Evolutionary conservation across 805 yeast species (phyloP).

Genomic region (Saccharomycopsis vini): DNA sequence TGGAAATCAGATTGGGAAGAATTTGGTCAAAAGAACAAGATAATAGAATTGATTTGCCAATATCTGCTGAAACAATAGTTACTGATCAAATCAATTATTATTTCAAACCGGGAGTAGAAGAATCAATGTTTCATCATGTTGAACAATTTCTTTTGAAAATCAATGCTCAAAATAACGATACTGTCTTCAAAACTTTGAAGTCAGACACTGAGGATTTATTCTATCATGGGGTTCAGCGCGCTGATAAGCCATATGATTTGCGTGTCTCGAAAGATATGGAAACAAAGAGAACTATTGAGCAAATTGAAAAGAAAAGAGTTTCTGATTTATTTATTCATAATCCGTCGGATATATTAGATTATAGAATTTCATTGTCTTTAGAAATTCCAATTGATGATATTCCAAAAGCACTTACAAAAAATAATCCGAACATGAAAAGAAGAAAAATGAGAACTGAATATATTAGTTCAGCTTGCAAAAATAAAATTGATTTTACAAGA

Average conservation of each 20-base stretch:
- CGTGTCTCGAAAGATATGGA: conserved; percentile 60
- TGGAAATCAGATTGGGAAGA: conserved; percentile 68
- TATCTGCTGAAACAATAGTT: conserved; percentile 58
- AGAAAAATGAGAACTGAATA: conserved; percentile 67
- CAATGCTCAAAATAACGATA: conserved; percentile 40
- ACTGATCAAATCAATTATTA: conserved; percentile 47
- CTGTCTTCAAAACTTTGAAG: conserved; percentile 50
- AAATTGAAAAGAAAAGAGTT: conserved; percentile 66
- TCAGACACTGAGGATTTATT: conserved; percentile 56
- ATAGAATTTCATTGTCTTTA: conserved; percentile 63
- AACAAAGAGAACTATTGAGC: conserved; percentile 58
- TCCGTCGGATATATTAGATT: conserved; percentile 72
- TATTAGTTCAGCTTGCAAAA: conserved; percentile 64
- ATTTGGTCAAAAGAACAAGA: conserved; percentile 58
- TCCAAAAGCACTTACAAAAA: conserved; percentile 45
- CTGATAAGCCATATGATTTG: conserved; percentile 54
- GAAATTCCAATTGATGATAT: conserved; percentile 65
- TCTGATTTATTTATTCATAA: conserved; percentile 62
- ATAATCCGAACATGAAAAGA: conserved; percentile 50
- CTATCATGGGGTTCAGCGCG: conserved; percentile 52
- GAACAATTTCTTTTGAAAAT: conserved; percentile 46
- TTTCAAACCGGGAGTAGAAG: conserved; percentile 60
- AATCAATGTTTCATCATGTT: conserved; percentile 49
- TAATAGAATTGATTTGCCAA: conserved; percentile 53
- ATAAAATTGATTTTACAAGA: conserved; percentile 64